Conservation (phyloP, 1,139 yeast species). For the Protomyces inouyei region DNA sequence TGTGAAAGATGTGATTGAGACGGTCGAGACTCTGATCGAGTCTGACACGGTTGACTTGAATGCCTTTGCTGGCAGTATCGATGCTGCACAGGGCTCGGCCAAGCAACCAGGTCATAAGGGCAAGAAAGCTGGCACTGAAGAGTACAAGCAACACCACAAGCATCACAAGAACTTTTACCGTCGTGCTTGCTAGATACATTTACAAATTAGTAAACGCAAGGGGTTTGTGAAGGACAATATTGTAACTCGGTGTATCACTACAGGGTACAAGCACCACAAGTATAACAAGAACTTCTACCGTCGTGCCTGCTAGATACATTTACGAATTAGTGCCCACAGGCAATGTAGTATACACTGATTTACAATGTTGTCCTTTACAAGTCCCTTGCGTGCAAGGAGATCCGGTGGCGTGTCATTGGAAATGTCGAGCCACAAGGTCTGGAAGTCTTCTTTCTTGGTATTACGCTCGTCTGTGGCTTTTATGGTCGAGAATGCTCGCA, state of each 20-base stretch:
- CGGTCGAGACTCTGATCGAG: slow-evolving; percentile 42
- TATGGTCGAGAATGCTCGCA: too few species aligned
- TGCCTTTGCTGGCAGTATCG: slow-evolving; percentile 18
- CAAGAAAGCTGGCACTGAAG: slow-evolving; percentile 17
- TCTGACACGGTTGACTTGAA: slow-evolving; percentile 24
- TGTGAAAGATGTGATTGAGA: slow-evolving; percentile 58
- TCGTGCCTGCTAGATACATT: slow-evolving; percentile 9
- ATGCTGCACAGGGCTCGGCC: not conserved
- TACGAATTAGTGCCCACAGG: too few species aligned
- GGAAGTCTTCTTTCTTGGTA: too few species aligned
- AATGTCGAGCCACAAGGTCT: too few species aligned
- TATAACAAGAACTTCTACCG: slow-evolving; percentile 16
- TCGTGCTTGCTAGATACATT: slow-evolving; percentile 11
- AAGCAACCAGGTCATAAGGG: not conserved
- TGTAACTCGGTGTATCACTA: not conserved
- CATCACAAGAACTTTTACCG: slow-evolving; percentile 19
- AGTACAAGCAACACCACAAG: slow-evolving; percentile 16
- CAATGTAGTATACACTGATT: too few species aligned
- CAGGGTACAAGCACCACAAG: slow-evolving; percentile 16
- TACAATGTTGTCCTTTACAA: too few species aligned
- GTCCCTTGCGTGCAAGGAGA: too few species aligned
- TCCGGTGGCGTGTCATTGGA: too few species aligned
- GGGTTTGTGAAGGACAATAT: too few species aligned
- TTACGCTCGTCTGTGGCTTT: too few species aligned
- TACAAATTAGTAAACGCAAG: too few species aligned